Conservation (phyloP, 257 asterid species). For the Petunia secreta region DNA sequence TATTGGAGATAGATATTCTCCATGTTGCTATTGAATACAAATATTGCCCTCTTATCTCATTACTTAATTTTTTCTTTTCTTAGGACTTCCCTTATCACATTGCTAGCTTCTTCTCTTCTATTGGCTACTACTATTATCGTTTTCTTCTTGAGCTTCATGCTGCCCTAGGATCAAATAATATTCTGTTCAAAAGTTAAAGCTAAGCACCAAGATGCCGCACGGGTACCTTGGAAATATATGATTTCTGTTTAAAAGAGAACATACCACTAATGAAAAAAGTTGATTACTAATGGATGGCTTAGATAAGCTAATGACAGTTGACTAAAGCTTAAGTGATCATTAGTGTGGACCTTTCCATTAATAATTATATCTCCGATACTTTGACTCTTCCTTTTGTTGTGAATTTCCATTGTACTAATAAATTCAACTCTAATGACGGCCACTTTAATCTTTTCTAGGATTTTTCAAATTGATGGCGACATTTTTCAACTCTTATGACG, state of each 20-base stretch:
- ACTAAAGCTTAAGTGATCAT: conserved; percentile 35
- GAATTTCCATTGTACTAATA: neutral
- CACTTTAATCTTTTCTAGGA: neutral
- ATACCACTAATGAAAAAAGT: conserved; percentile 32
- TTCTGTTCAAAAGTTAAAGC: conserved; percentile 23
- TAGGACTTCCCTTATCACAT: neutral
- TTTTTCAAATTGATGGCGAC: conserved; percentile 24
- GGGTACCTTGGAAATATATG: conserved; percentile 25
- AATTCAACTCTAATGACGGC: neutral
- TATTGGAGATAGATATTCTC: neutral
- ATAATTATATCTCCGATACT: conserved; percentile 31
- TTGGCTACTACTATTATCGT: neutral
- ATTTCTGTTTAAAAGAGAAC: conserved; percentile 24
- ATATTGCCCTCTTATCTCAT: neutral
- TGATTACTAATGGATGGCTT: conserved; percentile 40
- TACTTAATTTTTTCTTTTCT: neutral
- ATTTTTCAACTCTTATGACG: neutral
- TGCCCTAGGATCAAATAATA: conserved; percentile 16
- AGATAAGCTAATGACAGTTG: conserved; percentile 39
- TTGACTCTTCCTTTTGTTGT: conserved; percentile 36
- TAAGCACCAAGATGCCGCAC: conserved; percentile 19
- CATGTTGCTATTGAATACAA: neutral
- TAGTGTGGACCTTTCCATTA: conserved; percentile 27
- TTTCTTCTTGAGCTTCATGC: neutral
- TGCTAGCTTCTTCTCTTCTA: neutral